Evolutionary conservation across 2,329 filamentous ascomycete genomes (phyloP), one percentile per base, ranked within the genome.

Genomic region (Dactylonectria macrodidyma): DNA sequence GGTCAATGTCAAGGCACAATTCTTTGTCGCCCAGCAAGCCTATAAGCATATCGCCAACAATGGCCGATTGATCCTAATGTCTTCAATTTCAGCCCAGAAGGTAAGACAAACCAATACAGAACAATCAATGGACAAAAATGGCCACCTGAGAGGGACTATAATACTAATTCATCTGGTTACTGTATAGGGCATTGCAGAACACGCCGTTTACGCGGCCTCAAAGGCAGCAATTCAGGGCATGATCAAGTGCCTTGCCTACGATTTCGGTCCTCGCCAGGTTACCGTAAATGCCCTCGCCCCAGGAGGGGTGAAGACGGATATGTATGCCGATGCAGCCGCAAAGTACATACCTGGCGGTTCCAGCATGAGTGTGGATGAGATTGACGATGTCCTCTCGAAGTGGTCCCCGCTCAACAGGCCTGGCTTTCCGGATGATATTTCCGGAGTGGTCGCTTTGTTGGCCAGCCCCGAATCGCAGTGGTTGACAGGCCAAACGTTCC

Each of bases 191-290:
- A 91, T 94, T 19, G 90, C 90, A 68, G 89, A 90, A 77, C 92
- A 94, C 79, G 86, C 90, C 14, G 86, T 95, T 55, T 95, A 95
- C 85, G 92, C 92, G 24, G 92, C 89, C 14, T 90, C 86, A 80
- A 95, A 95, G 85, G 92, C 91, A 74, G 90, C 92, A 44, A 91
- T 94, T 68, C 92, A 94, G 81, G 91, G 91, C 11, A 93, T 94
- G 81, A 91, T 92, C 73, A 91, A 92, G 79, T 90, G 88, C 74
- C 92, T 94, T 82, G 91, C 92, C 5, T 91, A 90, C 54, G 91
- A 93, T 83, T 90, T 88, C 72, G 89, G 91, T 19, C 19, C 19
- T 19, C 61, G 87, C 91, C 82, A 87, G 90, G 75, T 92, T 78
- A 91, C 90, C 0, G 89, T 92, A 78, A 92, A 92, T 76, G 89